Percentiles rank a stretch among this genome's conserved stretches.
These are phyloP conservation scores for Pseudoturritis turrita DNA, from an alignment of 345 rosid species.

Conservation along the genomic window DNA sequence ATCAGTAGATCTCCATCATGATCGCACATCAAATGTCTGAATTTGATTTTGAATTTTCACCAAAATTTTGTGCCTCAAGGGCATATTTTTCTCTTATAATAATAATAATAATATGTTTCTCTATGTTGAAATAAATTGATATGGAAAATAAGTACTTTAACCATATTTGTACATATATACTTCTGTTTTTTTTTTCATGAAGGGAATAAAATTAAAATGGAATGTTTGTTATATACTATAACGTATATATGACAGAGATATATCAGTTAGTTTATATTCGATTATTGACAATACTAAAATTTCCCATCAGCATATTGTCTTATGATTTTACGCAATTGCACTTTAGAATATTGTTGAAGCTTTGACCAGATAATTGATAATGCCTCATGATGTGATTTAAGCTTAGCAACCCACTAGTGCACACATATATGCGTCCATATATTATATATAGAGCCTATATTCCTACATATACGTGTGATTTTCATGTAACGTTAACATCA, in stretches of 20 bases:
- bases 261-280: conserved; percentile 11
- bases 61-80: not conserved
- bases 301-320: not conserved
- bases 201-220: conserved; percentile 3
- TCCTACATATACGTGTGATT: not conserved
- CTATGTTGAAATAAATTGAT: not conserved
- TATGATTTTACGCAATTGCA: not conserved
- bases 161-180: not conserved
- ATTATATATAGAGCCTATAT: not conserved
- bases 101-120: not conserved
- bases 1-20: not conserved
- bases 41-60: not conserved
- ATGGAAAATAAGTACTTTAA: not conserved
- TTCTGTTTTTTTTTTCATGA: not conserved
- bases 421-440: not conserved
- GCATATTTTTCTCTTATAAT: not conserved
- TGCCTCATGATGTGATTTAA: conserved; percentile 26
- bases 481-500: conserved; percentile 8
- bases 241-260: not conserved
- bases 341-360: conserved; percentile 16
- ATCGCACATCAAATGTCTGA: conserved; percentile 1
- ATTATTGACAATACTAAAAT: not conserved
- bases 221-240: not conserved
- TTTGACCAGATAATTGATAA: conserved; percentile 9
- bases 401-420: conserved; percentile 10